phyloP scores from a whole-genome alignment of 2,329 filamentous ascomycete species.

The Lasiodiplodia citricola region DNA sequence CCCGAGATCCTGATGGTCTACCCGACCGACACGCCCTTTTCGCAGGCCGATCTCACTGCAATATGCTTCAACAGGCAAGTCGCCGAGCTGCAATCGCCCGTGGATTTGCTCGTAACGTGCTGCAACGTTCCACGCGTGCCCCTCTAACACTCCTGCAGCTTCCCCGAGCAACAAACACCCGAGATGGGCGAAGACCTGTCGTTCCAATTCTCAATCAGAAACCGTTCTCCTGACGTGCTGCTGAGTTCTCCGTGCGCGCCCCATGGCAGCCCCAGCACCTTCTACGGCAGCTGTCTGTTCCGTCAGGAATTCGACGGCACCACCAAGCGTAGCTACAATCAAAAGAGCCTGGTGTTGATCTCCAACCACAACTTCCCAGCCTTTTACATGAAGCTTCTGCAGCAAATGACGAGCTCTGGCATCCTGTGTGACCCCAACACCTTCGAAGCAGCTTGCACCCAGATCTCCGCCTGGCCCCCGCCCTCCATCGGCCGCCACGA shows the following conservation, averaged over 20 bases:
- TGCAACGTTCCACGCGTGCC: background rate
- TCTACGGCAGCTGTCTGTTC: constrained; percentile 47
- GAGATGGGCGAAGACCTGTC: constrained; percentile 46
- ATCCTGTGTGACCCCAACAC: constrained; percentile 46
- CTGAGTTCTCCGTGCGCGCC: constrained; percentile 45
- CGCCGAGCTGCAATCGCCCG: background rate
- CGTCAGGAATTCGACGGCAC: constrained; percentile 48
- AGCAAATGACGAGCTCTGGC: constrained; percentile 43
- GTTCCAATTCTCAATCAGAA: constrained; percentile 48
- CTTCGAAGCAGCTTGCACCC: constrained; percentile 44
- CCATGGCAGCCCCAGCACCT: constrained; percentile 44
- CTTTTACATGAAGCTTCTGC: constrained; percentile 43
- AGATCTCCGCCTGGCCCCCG: constrained; percentile 44
- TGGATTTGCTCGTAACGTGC: background rate
- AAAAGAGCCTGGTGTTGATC: constrained; percentile 47
- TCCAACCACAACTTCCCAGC: constrained; percentile 48
- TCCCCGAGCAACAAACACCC: constrained; percentile 49
- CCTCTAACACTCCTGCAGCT: constrained; percentile 34
- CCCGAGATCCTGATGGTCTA: constrained; percentile 51
- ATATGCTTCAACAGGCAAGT: constrained; percentile 50
- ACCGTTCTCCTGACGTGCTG: constrained; percentile 63
- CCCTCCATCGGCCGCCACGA: constrained; percentile 45
- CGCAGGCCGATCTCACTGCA: constrained; percentile 45
- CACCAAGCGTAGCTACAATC: constrained; percentile 51
- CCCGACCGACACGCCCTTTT: constrained; percentile 45